phyloP scores from a whole-genome alignment of 192 early-diverging fungal species.

The Coemansia sp. region DNA sequence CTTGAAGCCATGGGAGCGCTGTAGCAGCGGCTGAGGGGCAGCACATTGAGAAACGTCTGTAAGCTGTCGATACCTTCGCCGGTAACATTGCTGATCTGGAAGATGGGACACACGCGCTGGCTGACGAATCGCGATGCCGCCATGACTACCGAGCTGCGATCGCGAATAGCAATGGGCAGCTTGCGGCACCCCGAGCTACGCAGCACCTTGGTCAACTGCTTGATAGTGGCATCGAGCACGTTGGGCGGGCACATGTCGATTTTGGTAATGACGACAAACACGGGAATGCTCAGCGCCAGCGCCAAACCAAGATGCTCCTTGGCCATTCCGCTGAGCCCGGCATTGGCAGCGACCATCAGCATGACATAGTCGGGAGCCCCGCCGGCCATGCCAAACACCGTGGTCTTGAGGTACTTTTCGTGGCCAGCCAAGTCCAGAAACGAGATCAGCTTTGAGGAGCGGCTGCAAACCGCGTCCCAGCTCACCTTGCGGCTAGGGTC shows the following conservation, averaged over 20 bases:
- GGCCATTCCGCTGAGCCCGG: slow-evolving; percentile 92
- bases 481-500: slow-evolving; percentile 59
- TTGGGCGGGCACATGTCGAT: slow-evolving; percentile 92
- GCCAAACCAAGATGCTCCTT: slow-evolving; percentile 93
- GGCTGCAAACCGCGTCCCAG: slow-evolving; percentile 84
- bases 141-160: slow-evolving; percentile 73
- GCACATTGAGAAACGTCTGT: slow-evolving; percentile 82
- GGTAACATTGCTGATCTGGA: slow-evolving; percentile 91
- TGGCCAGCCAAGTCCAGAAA: slow-evolving; percentile 86
- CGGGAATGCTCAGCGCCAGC: slow-evolving; percentile 83
- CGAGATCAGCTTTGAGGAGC: slow-evolving; percentile 75
- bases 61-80: slow-evolving; percentile 78
- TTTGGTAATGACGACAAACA: slow-evolving; percentile 93
- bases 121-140: slow-evolving; percentile 82
- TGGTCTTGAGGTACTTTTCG: slow-evolving; percentile 95
- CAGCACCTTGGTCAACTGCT: slow-evolving; percentile 80
- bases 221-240: slow-evolving; percentile 81
- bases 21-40: slow-evolving; percentile 63
- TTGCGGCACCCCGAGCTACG: slow-evolving; percentile 91
- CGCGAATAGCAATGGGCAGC: slow-evolving; percentile 85
- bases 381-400: slow-evolving; percentile 95
- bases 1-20: background rate
- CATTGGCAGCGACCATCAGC: slow-evolving; percentile 86
- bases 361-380: slow-evolving; percentile 90
- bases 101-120: slow-evolving; percentile 93